These are phyloP conservation scores for Podila clonocystis DNA, from an alignment of 192 early-diverging fungal species.

Conservation along the genomic window DNA sequence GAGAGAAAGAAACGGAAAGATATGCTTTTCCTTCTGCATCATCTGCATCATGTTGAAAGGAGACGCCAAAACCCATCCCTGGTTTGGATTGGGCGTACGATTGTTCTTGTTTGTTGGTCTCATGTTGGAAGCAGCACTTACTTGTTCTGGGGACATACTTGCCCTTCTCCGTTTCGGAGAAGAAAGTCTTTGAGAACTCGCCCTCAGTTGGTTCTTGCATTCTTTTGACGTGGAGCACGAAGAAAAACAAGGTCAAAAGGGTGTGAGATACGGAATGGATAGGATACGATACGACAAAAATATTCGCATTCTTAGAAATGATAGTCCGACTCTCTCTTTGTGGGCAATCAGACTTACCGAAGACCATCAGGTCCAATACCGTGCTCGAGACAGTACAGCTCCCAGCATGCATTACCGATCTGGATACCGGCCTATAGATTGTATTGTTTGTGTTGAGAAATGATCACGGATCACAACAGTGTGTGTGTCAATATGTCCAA, in stretches of 20 bases:
- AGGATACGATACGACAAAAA: too few species aligned
- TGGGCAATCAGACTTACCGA: constrained; percentile 49
- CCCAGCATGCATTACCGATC: constrained; percentile 99
- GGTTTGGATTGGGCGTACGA: background rate
- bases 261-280: too few species aligned
- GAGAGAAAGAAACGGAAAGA: too few species aligned
- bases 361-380: constrained; percentile 96
- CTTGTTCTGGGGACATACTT: constrained; percentile 98
- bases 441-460: too few species aligned
- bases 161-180: constrained; percentile 97
- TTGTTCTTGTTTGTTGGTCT: background rate
- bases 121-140: constrained; percentile 9
- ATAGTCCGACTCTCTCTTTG: too few species aligned
- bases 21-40: too few species aligned
- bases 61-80: too few species aligned
- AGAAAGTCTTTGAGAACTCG: constrained; percentile 99
- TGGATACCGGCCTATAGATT: constrained; percentile 90
- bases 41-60: too few species aligned
- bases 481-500: background rate
- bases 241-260: too few species aligned
- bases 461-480: too few species aligned
- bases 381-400: constrained; percentile 96
- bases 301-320: too few species aligned
- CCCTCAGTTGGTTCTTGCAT: constrained; percentile 79
- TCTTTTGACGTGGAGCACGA: constrained; percentile 19